Percentiles rank a stretch among this genome's conserved stretches.
Conservation (phyloP, 352 stramenopile species). For the Pythium utonaiense region DNA sequence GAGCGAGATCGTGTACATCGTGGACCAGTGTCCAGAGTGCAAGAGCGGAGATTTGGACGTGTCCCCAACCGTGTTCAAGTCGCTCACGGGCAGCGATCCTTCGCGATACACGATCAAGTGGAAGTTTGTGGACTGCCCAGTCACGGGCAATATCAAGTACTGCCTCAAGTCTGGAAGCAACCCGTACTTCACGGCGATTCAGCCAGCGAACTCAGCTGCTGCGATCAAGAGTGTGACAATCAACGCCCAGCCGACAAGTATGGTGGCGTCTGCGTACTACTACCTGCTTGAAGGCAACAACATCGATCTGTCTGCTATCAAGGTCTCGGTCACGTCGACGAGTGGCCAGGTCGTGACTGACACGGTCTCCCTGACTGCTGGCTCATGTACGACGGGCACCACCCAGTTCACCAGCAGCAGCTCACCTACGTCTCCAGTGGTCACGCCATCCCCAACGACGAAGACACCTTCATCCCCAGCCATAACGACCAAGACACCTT, state of each 20-base stretch:
- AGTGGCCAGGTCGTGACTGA: slow-evolving; percentile 54
- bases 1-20: slow-evolving; percentile 57
- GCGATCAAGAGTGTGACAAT: slow-evolving; percentile 49
- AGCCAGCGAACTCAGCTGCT: slow-evolving; percentile 49
- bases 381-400: slow-evolving; percentile 42
- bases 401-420: slow-evolving; percentile 38
- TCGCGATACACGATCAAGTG: slow-evolving; percentile 29
- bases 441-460: slow-evolving; percentile 10
- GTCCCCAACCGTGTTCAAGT: slow-evolving; percentile 32
- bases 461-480: slow-evolving; percentile 13
- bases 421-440: background rate
- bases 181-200: slow-evolving; percentile 51
- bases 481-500: background rate
- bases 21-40: slow-evolving; percentile 60
- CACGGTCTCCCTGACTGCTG: slow-evolving; percentile 47
- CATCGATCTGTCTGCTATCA: slow-evolving; percentile 29
- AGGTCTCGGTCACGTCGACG: slow-evolving; percentile 51
- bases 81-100: slow-evolving; percentile 27
- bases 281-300: slow-evolving; percentile 39
- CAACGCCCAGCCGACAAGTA: slow-evolving; percentile 39
- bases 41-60: slow-evolving; percentile 47
- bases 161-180: slow-evolving; percentile 57
- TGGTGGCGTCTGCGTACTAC: slow-evolving; percentile 54
- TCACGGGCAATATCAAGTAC: slow-evolving; percentile 32
- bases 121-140: slow-evolving; percentile 36